A percentile compares a stretch with the other conserved stretches of the same genome.
These are phyloP conservation scores for Phallus indusiatus DNA, from an alignment of 768 basidiomycete species.

Conservation along the genomic window DNA sequence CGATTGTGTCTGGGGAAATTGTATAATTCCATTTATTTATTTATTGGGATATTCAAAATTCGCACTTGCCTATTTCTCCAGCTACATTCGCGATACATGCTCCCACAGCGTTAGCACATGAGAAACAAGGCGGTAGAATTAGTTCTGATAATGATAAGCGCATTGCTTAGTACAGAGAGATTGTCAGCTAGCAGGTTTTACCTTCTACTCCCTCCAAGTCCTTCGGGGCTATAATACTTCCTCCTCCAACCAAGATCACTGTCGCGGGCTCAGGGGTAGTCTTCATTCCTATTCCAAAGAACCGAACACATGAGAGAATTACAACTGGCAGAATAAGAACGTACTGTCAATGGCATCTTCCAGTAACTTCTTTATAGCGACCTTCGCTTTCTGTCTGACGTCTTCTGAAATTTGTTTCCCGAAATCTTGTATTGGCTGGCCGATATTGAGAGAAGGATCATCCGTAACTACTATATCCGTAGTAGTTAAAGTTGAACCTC, in stretches of 20 bases:
- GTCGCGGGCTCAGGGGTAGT: conserved; percentile 47
- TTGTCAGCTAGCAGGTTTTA: not conserved
- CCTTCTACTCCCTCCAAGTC: conserved; percentile 38
- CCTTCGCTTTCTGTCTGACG: conserved; percentile 26
- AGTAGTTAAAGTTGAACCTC: conserved; percentile 46
- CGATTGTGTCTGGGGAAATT: conserved; percentile 28
- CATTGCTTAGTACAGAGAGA: not conserved
- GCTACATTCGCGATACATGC: conserved; percentile 53
- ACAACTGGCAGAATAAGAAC: not conserved
- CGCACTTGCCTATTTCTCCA: conserved; percentile 28
- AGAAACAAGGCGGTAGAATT: conserved; percentile 37
- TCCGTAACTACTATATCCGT: conserved; percentile 49
- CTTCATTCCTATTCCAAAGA: conserved; percentile 37
- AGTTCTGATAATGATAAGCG: conserved; percentile 27
- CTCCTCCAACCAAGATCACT: conserved; percentile 57
- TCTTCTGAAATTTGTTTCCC: not conserved
- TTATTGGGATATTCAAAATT: conserved; percentile 11
- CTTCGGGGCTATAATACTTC: conserved; percentile 48
- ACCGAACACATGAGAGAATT: not conserved
- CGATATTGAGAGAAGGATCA: conserved; percentile 21
- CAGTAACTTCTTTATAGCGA: conserved; percentile 31
- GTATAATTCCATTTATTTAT: no score
- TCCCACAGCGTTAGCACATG: conserved; percentile 26
- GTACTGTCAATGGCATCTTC: conserved; percentile 39
- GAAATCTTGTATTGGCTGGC: conserved; percentile 16